These are phyloP conservation scores for Populus pruinosa DNA, from an alignment of 345 rosid species.

Conservation along the genomic window DNA sequence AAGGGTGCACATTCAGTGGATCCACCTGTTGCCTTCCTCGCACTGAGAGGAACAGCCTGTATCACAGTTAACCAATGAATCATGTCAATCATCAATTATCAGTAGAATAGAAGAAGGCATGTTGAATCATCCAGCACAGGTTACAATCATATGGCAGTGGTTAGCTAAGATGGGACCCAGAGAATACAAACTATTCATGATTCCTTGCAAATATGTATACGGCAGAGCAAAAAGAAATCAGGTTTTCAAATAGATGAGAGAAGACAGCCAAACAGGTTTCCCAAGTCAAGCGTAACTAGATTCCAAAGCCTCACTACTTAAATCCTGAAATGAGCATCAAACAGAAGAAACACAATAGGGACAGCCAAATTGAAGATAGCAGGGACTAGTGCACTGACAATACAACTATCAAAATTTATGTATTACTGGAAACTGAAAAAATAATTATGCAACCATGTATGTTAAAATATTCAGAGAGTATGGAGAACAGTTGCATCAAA, in stretches of 20 bases:
- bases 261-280: neutral
- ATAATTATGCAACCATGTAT: neutral
- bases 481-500: neutral
- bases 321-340: neutral
- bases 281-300: neutral
- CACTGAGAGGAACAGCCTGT: slow-evolving; percentile 97
- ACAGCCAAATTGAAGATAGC: neutral
- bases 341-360: neutral
- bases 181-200: neutral
- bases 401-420: neutral
- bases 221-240: neutral
- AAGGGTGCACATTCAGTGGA: slow-evolving; percentile 92
- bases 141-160: neutral
- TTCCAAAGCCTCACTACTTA: neutral
- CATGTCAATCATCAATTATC: neutral
- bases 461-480: neutral
- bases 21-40: slow-evolving; percentile 85
- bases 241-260: neutral
- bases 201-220: neutral
- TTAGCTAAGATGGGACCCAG: neutral
- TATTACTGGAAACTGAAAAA: neutral
- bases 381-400: neutral
- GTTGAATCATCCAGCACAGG: neutral
- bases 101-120: neutral
- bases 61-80: slow-evolving; percentile 15